Evolutionary conservation across 805 yeast species (phyloP).

Genomic region (Starmera amethionina): DNA sequence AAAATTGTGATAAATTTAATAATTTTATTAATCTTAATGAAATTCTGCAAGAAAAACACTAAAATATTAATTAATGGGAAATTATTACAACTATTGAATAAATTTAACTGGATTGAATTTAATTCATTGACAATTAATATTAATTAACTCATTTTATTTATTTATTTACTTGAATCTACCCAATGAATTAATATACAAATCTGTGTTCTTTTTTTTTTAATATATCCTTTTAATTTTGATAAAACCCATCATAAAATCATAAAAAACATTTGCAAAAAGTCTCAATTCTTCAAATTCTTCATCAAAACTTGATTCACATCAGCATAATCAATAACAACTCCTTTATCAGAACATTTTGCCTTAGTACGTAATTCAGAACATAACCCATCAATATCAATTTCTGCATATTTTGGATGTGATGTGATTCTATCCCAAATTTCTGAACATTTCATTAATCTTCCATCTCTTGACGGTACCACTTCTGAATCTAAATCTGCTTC

Average conservation of each 20-base stretch:
- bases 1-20: slow-evolving; percentile 10
- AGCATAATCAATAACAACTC: slow-evolving; percentile 74
- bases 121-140: slow-evolving; percentile 13
- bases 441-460: slow-evolving; percentile 59
- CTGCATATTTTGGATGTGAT: slow-evolving; percentile 87
- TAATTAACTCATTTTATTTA: neutral
- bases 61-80: slow-evolving; percentile 1
- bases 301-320: slow-evolving; percentile 58
- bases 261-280: neutral
- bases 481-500: slow-evolving; percentile 25
- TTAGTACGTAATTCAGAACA: slow-evolving; percentile 82
- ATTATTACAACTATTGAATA: slow-evolving; percentile 7
- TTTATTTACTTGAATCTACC: too few species aligned
- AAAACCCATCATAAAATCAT: too few species aligned
- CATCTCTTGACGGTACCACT: slow-evolving; percentile 64
- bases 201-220: too few species aligned
- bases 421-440: slow-evolving; percentile 97
- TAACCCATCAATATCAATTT: slow-evolving; percentile 88
- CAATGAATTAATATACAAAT: too few species aligned
- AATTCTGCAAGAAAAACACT: slow-evolving; percentile 8
- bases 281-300: slow-evolving; percentile 3
- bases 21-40: slow-evolving; percentile 11
- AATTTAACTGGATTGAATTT: slow-evolving; percentile 10
- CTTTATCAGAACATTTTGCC: slow-evolving; percentile 91
- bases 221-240: too few species aligned